Percentiles rank a stretch among this genome's conserved stretches.
These are phyloP conservation scores for Trichophyton verrucosum DNA, from an alignment of 2,329 filamentous ascomycete species.

Conservation along the genomic window DNA sequence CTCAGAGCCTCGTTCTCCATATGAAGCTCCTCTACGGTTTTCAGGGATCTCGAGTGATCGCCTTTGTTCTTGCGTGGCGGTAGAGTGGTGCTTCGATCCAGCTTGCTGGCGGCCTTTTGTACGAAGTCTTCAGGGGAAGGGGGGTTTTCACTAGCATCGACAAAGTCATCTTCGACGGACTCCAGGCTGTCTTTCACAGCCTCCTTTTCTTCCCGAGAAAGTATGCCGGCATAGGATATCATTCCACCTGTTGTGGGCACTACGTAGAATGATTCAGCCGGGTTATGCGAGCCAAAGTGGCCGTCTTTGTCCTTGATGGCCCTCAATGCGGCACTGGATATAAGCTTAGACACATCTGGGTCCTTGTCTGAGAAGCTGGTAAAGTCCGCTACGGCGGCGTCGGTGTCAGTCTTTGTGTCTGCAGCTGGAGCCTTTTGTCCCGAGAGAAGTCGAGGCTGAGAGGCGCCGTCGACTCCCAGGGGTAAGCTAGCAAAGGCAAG, in stretches of 20 bases:
- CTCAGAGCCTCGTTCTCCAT: slow-evolving; percentile 81
- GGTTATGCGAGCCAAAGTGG: slow-evolving; percentile 46
- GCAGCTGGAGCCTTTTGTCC: slow-evolving; percentile 19
- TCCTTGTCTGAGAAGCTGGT: slow-evolving; percentile 36
- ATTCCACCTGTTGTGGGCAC: slow-evolving; percentile 87
- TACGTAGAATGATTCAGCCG: slow-evolving; percentile 71
- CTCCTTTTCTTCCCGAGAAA: slow-evolving; percentile 43
- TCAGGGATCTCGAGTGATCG: slow-evolving; percentile 30
- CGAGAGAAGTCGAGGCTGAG: slow-evolving; percentile 23
- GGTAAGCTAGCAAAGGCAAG: slow-evolving; percentile 88
- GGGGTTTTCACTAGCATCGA: slow-evolving; percentile 66
- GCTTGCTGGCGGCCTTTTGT: background rate
- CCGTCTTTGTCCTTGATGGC: slow-evolving; percentile 59
- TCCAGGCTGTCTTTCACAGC: slow-evolving; percentile 38
- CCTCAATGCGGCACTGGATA: slow-evolving; percentile 71
- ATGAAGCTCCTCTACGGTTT: slow-evolving; percentile 74
- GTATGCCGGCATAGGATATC: slow-evolving; percentile 82
- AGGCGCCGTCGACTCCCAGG: slow-evolving; percentile 44
- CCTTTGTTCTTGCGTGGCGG: slow-evolving; percentile 7
- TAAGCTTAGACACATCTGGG: slow-evolving; percentile 70
- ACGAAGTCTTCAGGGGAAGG: slow-evolving; percentile 32
- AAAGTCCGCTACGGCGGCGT: slow-evolving; percentile 27
- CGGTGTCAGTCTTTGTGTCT: slow-evolving; percentile 27
- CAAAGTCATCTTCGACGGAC: slow-evolving; percentile 74
- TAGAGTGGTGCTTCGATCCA: slow-evolving; percentile 21